Percentiles rank a stretch among this genome's conserved stretches.
Evolutionary conservation across 371 early-diverging fungal species (phyloP).

Genomic region (Mortierella sp.): DNA sequence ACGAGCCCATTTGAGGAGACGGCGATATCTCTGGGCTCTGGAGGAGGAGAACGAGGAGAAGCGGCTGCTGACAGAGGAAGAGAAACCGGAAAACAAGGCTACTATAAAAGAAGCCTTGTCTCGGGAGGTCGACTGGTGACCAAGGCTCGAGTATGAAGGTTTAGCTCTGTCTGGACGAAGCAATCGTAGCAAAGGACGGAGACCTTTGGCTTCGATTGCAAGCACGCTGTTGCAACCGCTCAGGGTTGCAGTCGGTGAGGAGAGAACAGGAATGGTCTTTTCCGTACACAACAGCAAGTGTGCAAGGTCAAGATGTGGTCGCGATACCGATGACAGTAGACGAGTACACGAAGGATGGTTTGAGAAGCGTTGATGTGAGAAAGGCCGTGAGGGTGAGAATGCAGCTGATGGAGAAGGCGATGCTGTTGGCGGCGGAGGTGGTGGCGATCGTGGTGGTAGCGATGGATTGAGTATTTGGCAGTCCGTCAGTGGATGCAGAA

Average conservation of each 20-base stretch:
- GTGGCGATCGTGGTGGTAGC: neutral
- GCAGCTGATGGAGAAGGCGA: constrained; percentile 4
- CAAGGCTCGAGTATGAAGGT: constrained; percentile 12
- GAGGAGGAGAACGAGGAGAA: constrained; percentile 13
- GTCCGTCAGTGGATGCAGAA: constrained; percentile 10
- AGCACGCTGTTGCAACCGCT: constrained; percentile 16
- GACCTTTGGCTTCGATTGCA: constrained; percentile 26
- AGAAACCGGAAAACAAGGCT: constrained; percentile 16
- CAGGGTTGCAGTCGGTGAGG: constrained; percentile 7
- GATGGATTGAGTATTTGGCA: constrained; percentile 6
- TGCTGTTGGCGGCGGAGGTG: neutral
- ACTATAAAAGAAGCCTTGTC: constrained; percentile 21
- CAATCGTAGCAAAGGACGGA: constrained; percentile 32
- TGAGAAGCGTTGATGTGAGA: constrained; percentile 1
- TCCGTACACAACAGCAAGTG: constrained; percentile 9
- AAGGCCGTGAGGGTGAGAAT: no score
- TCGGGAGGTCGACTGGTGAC: constrained; percentile 9
- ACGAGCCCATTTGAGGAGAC: constrained; percentile 52
- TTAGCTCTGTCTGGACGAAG: neutral
- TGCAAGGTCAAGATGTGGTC: neutral
- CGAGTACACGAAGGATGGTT: neutral
- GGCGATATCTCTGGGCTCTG: constrained; percentile 35
- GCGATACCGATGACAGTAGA: neutral
- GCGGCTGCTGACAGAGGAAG: constrained; percentile 3
- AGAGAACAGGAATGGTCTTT: neutral